Evolutionary conservation across 768 basidiomycete genomes (phyloP).

Genomic region (Dacryopinax primogenitus): DNA sequence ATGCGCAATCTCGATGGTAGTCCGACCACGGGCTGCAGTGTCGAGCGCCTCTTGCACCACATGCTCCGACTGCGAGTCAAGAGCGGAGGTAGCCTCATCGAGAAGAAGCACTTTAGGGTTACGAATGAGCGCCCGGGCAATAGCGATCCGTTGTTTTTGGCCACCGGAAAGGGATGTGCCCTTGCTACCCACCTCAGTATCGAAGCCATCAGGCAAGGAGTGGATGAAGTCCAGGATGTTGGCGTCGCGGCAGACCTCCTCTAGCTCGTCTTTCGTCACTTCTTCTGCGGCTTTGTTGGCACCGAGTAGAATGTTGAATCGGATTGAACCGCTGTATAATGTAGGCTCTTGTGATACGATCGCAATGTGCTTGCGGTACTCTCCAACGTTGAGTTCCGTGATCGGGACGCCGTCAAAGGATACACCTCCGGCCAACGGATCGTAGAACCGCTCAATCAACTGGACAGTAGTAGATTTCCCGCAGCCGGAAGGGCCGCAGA

Average conservation of each 20-base stretch:
- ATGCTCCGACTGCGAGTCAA: slow-evolving; percentile 84
- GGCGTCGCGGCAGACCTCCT: slow-evolving; percentile 30
- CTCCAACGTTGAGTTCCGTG: slow-evolving; percentile 28
- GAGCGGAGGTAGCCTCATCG: slow-evolving; percentile 58
- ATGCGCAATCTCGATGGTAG: slow-evolving; percentile 19
- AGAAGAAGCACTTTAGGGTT: slow-evolving; percentile 19
- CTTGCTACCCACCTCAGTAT: slow-evolving; percentile 67
- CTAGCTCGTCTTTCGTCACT: slow-evolving; percentile 32
- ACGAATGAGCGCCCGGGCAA: slow-evolving; percentile 35
- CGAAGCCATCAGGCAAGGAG: slow-evolving; percentile 21
- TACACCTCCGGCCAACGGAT: slow-evolving; percentile 57
- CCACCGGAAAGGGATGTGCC: slow-evolving; percentile 81
- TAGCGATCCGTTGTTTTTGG: slow-evolving; percentile 52
- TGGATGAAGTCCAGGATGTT: slow-evolving; percentile 32
- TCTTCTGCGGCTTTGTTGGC: slow-evolving; percentile 51
- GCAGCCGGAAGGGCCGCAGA: slow-evolving; percentile 69
- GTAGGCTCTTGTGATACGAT: slow-evolving; percentile 43
- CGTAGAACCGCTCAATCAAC: slow-evolving; percentile 73
- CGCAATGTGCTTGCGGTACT: slow-evolving; percentile 29
- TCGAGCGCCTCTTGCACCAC: slow-evolving; percentile 58
- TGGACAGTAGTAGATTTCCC: slow-evolving; percentile 47
- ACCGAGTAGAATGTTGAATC: slow-evolving; percentile 34
- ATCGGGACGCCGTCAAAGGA: slow-evolving; percentile 33
- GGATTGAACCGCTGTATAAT: slow-evolving; percentile 32
- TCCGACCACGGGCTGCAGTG: slow-evolving; percentile 19